Percentiles rank a stretch among this genome's conserved stretches.
These are phyloP conservation scores for Epithele typhae DNA, from an alignment of 768 basidiomycete species.

Conservation along the genomic window DNA sequence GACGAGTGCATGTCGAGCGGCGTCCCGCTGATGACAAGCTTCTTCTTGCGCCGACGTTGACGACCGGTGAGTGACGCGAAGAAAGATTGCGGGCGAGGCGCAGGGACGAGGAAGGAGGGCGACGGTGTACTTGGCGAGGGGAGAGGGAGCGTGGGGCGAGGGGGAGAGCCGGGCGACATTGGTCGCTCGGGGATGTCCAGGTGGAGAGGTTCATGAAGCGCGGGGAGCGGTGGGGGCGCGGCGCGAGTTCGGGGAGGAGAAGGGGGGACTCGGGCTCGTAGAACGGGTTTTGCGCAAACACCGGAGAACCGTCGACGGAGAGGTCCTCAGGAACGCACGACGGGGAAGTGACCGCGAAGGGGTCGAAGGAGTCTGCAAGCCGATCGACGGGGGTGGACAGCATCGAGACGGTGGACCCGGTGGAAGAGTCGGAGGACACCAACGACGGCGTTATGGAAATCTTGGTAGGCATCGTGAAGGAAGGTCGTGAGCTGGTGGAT, in stretches of 20 bases:
- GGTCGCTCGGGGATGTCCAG: neutral
- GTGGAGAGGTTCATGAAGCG: neutral
- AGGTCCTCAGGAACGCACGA: conserved; percentile 12
- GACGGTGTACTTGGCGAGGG: conserved; percentile 23
- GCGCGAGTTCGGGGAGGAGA: conserved; percentile 1
- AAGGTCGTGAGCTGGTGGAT: conserved; percentile 8
- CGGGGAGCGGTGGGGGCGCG: conserved; percentile 4
- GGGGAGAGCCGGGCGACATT: conserved; percentile 13
- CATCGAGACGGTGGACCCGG: conserved; percentile 17
- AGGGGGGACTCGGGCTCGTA: conserved; percentile 8
- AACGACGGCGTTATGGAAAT: conserved; percentile 7
- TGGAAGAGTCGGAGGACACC: conserved; percentile 16
- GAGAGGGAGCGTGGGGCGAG: conserved; percentile 21
- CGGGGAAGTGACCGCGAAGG: conserved; percentile 15
- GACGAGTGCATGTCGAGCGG: conserved; percentile 2
- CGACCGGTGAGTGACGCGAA: conserved; percentile 16
- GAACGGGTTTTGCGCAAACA: conserved; percentile 12
- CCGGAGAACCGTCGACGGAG: conserved; percentile 1
- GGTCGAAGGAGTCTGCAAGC: conserved; percentile 10
- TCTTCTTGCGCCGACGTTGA: conserved; percentile 19
- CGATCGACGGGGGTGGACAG: conserved; percentile 21
- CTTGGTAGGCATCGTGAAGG: conserved; percentile 6
- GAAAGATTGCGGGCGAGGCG: conserved; percentile 17
- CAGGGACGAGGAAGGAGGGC: conserved; percentile 21
- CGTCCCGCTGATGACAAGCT: conserved; percentile 22